phyloP scores from a whole-genome alignment of 208 protist species.

The Leishmania turanica region DNA sequence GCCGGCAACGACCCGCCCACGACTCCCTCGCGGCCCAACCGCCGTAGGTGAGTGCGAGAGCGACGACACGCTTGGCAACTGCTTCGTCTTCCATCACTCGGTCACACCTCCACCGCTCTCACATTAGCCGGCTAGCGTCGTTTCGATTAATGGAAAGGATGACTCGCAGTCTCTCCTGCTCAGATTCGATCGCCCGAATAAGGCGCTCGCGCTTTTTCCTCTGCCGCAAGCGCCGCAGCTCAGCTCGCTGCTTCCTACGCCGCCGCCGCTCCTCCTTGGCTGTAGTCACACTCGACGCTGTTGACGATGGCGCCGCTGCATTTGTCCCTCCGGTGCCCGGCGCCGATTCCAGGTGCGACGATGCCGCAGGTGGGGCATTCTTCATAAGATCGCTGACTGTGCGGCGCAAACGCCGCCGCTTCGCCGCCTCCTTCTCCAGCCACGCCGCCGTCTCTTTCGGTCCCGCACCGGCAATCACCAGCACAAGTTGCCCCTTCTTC shows the following conservation, averaged over 20 bases:
- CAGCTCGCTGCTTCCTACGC: conserved; percentile 10
- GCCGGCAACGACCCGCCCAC: neutral
- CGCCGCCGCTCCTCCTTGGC: neutral
- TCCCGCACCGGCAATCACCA: conserved; percentile 78
- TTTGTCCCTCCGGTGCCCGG: neutral
- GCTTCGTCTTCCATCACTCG: neutral
- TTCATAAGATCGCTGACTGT: conserved; percentile 44
- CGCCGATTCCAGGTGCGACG: neutral
- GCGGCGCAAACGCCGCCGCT: conserved; percentile 59
- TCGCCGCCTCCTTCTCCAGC: conserved; percentile 53
- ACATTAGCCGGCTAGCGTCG: conserved; percentile 38
- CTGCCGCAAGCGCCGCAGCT: conserved; percentile 23
- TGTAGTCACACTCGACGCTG: neutral
- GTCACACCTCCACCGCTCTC: neutral
- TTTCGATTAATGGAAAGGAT: conserved; percentile 50
- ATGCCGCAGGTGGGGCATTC: neutral
- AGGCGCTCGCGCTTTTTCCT: conserved; percentile 43
- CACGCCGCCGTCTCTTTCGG: conserved; percentile 65
- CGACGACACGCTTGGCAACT: neutral
- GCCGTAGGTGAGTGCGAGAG: neutral
- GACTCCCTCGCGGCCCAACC: neutral
- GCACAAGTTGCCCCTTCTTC: conserved; percentile 79
- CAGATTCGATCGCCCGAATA: conserved; percentile 69
- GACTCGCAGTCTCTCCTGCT: conserved; percentile 80
- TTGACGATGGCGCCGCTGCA: neutral